Evolutionary conservation across 805 yeast genomes (phyloP), one percentile per base, ranked within the genome.

Genomic region (Metschnikowia shivogae): DNA sequence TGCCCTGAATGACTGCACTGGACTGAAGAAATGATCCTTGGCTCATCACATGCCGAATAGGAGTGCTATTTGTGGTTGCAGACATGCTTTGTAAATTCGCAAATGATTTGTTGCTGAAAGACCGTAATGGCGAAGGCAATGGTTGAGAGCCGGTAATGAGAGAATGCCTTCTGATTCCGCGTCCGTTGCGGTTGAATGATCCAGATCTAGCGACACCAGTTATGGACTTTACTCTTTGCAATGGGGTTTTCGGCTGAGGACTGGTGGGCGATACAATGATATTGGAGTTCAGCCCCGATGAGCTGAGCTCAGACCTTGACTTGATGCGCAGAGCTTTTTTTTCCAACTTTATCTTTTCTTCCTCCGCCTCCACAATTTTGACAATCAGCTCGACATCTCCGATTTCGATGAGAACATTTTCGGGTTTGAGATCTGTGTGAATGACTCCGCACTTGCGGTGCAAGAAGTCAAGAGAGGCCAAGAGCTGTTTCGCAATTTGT

Each of bases 71-170:
- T 12, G 71, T 66, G n/a, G 74, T 63, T 32, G 52, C 57, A 8
- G 74, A 63, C 24, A 44, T 65, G 55, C 17, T 65, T 42, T 61
- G 65, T n/a, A 62, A 64, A 45, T 59, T 68, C 24, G 67, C 61
- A 49, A 67, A 68, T 17, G 72, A 61, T 49, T 67, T 69, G 29
- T 39, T 39, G 52, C 67, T 70, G 49, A 70, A 70, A 1, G 92
- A 77, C 43, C 90, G 72, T 39, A 89, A 70, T 1, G 97, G 96
- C 0, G 95, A 85, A 4, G 97, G 96, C 46, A 89, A 69, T 2
- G 97, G 97, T 63, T 89, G 96, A 0, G 96, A 88, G 0, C 96
- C 96, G 0, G 95, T 86, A 39, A 89, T 84, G 20, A 89, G 66
- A 0, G 95, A 82, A 51, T 81, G 83, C 33, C 92, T 68, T 57